Conservation (phyloP, 1,284 basidiomycete species). For the Dichomitus squalens region DNA sequence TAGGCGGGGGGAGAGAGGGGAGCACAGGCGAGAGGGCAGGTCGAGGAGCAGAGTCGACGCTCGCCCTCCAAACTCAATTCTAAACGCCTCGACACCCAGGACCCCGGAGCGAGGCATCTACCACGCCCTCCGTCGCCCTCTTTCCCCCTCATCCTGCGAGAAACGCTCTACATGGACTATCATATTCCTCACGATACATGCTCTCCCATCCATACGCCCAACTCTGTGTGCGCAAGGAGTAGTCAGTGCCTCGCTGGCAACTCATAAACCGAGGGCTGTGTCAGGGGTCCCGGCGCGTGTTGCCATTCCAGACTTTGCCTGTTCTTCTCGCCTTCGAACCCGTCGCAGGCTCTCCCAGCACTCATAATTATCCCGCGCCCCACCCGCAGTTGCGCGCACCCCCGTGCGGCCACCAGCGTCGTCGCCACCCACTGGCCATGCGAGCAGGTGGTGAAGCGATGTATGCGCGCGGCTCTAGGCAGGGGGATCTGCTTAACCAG, state of each 20-base stretch:
- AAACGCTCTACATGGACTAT: not conserved
- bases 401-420: not conserved
- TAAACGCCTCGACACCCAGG: slow-evolving; percentile 7
- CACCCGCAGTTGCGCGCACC: not conserved
- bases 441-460: too few relatives aligned
- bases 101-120: slow-evolving; percentile 15
- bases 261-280: slow-evolving; percentile 18
- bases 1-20: slow-evolving; percentile 18
- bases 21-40: slow-evolving; percentile 22
- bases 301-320: slow-evolving; percentile 27
- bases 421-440: not conserved
- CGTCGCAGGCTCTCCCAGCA: slow-evolving; percentile 1
- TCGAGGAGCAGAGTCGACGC: slow-evolving; percentile 11
- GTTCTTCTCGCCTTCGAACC: slow-evolving; percentile 7
- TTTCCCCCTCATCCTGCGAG: not conserved
- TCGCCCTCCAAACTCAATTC: slow-evolving; percentile 18
- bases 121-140: not conserved
- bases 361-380: not conserved
- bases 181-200: not conserved
- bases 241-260: slow-evolving; percentile 23
- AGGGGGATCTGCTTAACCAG: too few relatives aligned
- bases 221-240: slow-evolving; percentile 4
- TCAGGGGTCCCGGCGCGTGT: slow-evolving; percentile 25
- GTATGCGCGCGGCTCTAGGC: too few relatives aligned
- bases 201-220: not conserved